These are phyloP conservation scores for Pinus albicaulis DNA, from an alignment of 75 land plant species.

Conservation along the genomic window DNA sequence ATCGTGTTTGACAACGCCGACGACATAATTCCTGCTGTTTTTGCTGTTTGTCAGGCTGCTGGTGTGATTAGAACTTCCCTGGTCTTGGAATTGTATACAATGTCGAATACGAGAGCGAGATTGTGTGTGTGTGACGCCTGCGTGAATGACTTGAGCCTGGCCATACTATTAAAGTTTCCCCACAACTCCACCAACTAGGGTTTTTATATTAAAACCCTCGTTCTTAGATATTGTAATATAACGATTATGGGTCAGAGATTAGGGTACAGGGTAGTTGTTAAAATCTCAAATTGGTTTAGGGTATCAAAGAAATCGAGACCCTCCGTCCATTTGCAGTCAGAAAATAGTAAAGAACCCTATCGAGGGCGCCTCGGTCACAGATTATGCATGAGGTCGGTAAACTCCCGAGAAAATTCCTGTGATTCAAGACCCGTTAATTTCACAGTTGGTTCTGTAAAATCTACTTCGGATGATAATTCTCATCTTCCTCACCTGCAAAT, in stretches of 20 bases:
- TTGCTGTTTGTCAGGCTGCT: too few species aligned
- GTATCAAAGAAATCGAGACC: not conserved
- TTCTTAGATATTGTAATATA: not conserved
- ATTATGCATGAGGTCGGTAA: not conserved
- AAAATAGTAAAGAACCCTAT: constrained; percentile 15
- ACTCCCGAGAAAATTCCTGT: not conserved
- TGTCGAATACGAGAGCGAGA: not conserved
- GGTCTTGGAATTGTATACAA: too few species aligned
- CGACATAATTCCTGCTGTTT: too few species aligned
- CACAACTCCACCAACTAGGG: too few species aligned
- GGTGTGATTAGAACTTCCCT: too few species aligned
- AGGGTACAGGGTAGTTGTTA: constrained; percentile 9
- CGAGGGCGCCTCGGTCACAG: not conserved
- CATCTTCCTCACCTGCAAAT: not conserved
- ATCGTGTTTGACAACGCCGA: too few species aligned
- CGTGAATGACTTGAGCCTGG: not conserved
- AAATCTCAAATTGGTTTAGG: constrained; percentile 16
- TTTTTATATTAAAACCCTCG: not conserved
- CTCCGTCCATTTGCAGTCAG: constrained; percentile 6
- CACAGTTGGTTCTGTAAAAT: not conserved
- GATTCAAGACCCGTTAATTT: not conserved
- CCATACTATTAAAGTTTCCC: too few species aligned
- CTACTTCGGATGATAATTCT: constrained; percentile 8
- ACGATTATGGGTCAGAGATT: constrained; percentile 12
- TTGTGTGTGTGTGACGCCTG: not conserved